Evolutionary conservation across 1,284 basidiomycete species (phyloP).

Genomic region (Leccinum angustisporum): DNA sequence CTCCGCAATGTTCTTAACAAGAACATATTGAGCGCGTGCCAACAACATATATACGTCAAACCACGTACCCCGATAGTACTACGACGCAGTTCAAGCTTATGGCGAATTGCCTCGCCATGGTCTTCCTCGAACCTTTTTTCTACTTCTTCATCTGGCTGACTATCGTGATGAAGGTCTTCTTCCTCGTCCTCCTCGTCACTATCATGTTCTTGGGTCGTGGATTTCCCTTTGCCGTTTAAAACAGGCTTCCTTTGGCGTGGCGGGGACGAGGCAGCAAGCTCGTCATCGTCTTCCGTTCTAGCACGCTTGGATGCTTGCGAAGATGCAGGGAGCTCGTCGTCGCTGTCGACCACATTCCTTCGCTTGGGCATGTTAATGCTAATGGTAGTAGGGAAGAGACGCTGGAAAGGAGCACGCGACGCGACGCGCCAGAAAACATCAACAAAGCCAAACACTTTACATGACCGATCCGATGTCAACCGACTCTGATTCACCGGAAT

Average conservation of each 20-base stretch:
- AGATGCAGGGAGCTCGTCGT: conserved; percentile 22
- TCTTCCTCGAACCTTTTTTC: conserved; percentile 62
- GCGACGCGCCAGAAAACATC: conserved; percentile 25
- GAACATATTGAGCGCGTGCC: not conserved
- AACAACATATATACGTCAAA: conserved; percentile 1
- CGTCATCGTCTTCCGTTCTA: conserved; percentile 30
- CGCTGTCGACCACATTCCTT: conserved; percentile 25
- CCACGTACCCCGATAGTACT: conserved; percentile 57
- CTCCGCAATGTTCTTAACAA: conserved; percentile 68
- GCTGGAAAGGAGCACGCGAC: conserved; percentile 22
- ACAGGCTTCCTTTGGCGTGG: conserved; percentile 15
- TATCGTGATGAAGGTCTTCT: conserved; percentile 25
- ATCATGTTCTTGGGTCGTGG: conserved; percentile 23
- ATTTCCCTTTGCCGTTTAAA: conserved; percentile 28
- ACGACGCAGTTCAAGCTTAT: conserved; percentile 51
- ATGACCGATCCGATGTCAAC: too few relatives aligned
- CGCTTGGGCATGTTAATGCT: conserved; percentile 30
- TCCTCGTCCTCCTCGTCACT: conserved; percentile 39
- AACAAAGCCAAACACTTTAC: conserved; percentile 28
- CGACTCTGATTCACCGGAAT: too few relatives aligned
- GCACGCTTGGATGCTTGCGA: conserved; percentile 35
- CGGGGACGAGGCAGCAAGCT: conserved; percentile 5
- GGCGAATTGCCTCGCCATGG: conserved; percentile 55
- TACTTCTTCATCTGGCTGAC: conserved; percentile 45
- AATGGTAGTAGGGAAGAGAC: not conserved